Evolutionary conservation across 2,329 filamentous ascomycete genomes (phyloP), one percentile per base, ranked within the genome.

Genomic region (Arthrocladium fulminans): DNA sequence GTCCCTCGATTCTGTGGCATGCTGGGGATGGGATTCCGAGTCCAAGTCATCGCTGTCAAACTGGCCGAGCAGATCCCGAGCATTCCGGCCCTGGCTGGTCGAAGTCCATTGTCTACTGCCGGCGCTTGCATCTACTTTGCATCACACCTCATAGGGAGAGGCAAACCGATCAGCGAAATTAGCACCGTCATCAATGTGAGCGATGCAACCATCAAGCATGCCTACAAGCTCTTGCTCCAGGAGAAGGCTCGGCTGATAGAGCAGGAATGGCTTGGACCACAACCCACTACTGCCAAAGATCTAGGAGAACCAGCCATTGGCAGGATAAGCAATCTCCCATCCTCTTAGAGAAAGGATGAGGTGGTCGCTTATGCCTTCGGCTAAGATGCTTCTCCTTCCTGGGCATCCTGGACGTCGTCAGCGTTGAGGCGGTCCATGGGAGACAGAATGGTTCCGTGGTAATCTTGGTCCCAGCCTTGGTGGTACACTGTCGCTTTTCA

Each of bases 61-160:
- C 77, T 96, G 44, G 88, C 89, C 2, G 77, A 84, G 57, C 81
- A 84, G 62, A 87, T 92, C 56, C 83, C 81, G 20, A 77, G 79
- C 42, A 81, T 87, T 52, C 84, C 86, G 51, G 83, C 88, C 48
- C 77, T 97, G 51, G 89, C 90, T 29, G 92, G 92, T 56, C 87
- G 92, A 51, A 97, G 90, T 50, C 92, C 92, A 17, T 74, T 98
- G 42, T 96, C 90, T 1, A 88, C 94, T 52, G 90, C 94, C 5
- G 90, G 89, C 15, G 89, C 92, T 25, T 94, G 88, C 65, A 96
- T 98, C 66, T 98, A 92, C 73, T 92, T 97, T 81, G 86, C 90
- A 3, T 88, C 87, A 24, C 81, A 90, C 61, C 75, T 97, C 30
- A 84, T 95, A 71, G 86, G 83, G 48, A 79, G 92, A 57, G 74